These are phyloP conservation scores for Candida chauliodis DNA, from an alignment of 805 yeast species.

Conservation along the genomic window DNA sequence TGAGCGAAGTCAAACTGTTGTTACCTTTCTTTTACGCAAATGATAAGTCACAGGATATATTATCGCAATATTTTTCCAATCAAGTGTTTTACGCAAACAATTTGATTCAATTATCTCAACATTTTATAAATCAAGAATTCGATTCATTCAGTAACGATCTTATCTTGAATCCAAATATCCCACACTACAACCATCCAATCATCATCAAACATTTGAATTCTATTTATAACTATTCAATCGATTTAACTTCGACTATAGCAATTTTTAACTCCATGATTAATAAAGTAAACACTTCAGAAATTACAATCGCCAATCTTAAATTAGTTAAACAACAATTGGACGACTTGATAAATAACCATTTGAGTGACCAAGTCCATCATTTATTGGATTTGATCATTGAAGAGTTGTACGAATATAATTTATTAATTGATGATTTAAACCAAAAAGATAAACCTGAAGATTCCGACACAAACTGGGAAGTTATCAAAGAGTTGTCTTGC, in stretches of 20 bases:
- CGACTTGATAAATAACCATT: constrained; percentile 8
- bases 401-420: constrained; percentile 9
- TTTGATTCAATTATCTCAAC: constrained; percentile 7
- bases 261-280: constrained; percentile 8
- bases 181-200: background rate
- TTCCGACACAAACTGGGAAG: background rate
- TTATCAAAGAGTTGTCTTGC: background rate
- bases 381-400: constrained; percentile 8
- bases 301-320: constrained; percentile 5
- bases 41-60: background rate
- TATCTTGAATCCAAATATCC: constrained; percentile 9
- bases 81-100: constrained; percentile 11
- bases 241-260: constrained; percentile 6
- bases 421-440: constrained; percentile 6
- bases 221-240: constrained; percentile 3
- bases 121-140: constrained; percentile 9
- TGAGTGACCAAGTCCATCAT: constrained; percentile 9
- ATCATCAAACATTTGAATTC: constrained; percentile 4
- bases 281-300: constrained; percentile 5
- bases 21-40: constrained; percentile 4
- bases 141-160: constrained; percentile 1
- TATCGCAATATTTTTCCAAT: constrained; percentile 10
- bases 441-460: constrained; percentile 1
- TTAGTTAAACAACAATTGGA: constrained; percentile 7
- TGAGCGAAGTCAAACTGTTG: constrained; percentile 1